Evolutionary conservation across 441 rosid species (phyloP), one percentile per base, ranked within the genome.

Genomic region (Flueggea neowawraea): DNA sequence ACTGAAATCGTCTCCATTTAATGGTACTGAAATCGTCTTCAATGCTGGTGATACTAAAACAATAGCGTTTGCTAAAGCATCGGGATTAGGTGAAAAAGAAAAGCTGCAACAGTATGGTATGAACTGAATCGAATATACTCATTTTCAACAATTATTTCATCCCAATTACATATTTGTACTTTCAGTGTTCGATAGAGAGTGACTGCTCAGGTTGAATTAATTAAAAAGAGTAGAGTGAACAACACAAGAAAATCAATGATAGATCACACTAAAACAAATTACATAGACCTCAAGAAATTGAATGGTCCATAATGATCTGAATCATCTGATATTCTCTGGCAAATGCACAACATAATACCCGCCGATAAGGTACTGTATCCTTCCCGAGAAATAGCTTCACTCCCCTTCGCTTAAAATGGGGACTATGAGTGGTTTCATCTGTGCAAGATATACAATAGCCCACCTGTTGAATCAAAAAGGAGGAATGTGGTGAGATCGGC

Each of bases 391-490:
- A n/a, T n/a, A n/a, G n/a, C n/a, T n/a, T n/a, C n/a, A n/a, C n/a
- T n/a, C 96, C 36, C 64, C 80, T 73, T 88, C 97, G 56, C 68
- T 90, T 61, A 87, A 74, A 63, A 93, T 85, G 3, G 98, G 98
- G 55, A 93, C 98, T 31, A 88, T 88, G 70, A 93, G 90, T 1
- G 98, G 97, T 65, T 93, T 90, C 98, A 90, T 82, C 69, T 93
- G 97, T 9, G 97, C 97, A 67, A 90, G 75, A 73, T 93, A 93
- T 39, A 93, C 97, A 75, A 93, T 93, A 10, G 98, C 96, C 96
- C 95, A 93, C 97, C 97, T 93, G 56, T 60, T 55, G 50, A 74
- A 31, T 59, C 16, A 60, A 55, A n/a, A 60, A 61, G 63, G 41
- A 52, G n/a, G 32, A 51, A 60, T 12, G n/a, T 5, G 33, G 54